Percentiles rank a stretch among this genome's conserved stretches.
Evolutionary conservation across 805 yeast genomes (phyloP).

Genomic region (Lipomyces chichibuensis): DNA sequence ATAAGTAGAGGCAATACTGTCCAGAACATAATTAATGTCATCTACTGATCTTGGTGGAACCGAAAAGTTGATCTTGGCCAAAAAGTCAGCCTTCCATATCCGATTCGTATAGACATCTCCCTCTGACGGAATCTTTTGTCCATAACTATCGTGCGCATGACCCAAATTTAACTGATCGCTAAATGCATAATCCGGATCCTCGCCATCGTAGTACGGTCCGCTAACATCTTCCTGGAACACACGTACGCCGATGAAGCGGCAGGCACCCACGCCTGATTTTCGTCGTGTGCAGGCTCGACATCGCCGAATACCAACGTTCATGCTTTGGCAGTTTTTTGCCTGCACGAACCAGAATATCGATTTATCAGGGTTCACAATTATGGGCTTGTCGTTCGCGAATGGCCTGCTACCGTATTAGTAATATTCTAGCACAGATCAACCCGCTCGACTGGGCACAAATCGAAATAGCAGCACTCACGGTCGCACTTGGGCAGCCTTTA

Average conservation of each 20-base stretch:
- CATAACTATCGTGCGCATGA: background rate
- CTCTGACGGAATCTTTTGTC: background rate
- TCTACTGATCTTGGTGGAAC: constrained; percentile 10
- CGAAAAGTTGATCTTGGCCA: constrained; percentile 10
- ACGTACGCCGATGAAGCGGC: constrained; percentile 34
- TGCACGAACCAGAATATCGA: constrained; percentile 27
- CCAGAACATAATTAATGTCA: constrained; percentile 23
- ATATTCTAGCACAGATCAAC: background rate
- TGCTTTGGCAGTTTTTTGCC: constrained; percentile 28
- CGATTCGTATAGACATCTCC: background rate
- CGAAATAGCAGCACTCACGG: constrained; percentile 8
- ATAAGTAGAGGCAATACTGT: constrained; percentile 16
- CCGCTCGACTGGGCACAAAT: background rate
- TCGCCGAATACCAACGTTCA: constrained; percentile 27
- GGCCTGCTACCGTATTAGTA: background rate
- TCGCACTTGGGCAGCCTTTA: constrained; percentile 7
- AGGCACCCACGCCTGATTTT: constrained; percentile 34
- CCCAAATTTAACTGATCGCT: constrained; percentile 8
- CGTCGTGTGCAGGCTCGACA: constrained; percentile 35
- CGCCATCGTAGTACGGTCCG: constrained; percentile 16
- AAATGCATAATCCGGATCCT: constrained; percentile 31
- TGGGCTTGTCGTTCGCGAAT: constrained; percentile 30
- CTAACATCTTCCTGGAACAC: constrained; percentile 28
- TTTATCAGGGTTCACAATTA: constrained; percentile 23
- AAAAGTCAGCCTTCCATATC: constrained; percentile 5